Percentiles rank a stretch among this genome's conserved stretches.
Conservation (phyloP, 768 basidiomycete species). For the Holtermanniella nyarrowii region DNA sequence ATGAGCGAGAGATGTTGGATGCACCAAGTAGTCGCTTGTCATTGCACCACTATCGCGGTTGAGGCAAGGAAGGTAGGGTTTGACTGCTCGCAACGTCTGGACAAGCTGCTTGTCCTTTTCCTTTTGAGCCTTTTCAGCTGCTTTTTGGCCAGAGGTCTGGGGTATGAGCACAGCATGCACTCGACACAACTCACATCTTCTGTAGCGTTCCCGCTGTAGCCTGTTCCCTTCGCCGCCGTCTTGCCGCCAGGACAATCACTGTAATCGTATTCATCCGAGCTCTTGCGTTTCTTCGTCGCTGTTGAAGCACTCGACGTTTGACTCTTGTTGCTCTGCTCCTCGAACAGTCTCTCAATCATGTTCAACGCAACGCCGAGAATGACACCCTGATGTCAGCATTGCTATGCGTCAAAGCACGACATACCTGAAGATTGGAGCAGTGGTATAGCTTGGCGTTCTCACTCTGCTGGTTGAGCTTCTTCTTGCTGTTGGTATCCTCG, state of each 20-base stretch:
- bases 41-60: conserved; percentile 63
- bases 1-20: conserved; percentile 78
- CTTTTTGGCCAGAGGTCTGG: conserved; percentile 68
- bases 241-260: conserved; percentile 4
- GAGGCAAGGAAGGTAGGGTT: conserved; percentile 73
- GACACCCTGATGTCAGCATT: conserved; percentile 53
- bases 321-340: conserved; percentile 22
- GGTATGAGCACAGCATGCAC: background rate
- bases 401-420: background rate
- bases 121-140: conserved; percentile 63
- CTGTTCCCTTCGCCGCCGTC: conserved; percentile 57
- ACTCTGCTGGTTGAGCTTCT: conserved; percentile 35
- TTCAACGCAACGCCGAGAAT: conserved; percentile 82
- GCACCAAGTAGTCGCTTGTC: conserved; percentile 64
- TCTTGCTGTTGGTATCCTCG: conserved; percentile 41
- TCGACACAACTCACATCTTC: conserved; percentile 61
- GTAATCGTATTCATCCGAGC: conserved; percentile 2
- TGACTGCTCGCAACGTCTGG: conserved; percentile 56
- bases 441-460: conserved; percentile 61
- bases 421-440: conserved; percentile 58
- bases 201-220: conserved; percentile 70
- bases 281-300: conserved; percentile 15
- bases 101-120: conserved; percentile 65
- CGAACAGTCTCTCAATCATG: conserved; percentile 68
- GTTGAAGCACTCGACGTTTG: conserved; percentile 1